Conservation (phyloP, 441 rosid genomes). For the Dalechampia spathulata region DNA sequence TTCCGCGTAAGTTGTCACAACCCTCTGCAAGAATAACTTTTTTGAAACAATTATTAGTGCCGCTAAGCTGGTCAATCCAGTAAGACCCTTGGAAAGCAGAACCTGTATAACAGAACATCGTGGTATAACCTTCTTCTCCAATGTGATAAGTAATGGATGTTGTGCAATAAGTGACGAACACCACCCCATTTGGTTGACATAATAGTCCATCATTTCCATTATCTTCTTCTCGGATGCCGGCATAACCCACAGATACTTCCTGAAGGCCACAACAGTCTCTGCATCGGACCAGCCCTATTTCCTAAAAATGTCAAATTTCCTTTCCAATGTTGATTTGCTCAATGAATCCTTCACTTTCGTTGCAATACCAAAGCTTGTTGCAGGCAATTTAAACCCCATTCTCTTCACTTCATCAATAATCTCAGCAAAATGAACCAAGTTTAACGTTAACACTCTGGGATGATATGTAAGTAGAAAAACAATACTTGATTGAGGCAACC, state of each 20-base stretch:
- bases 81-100: slow-evolving; percentile 7
- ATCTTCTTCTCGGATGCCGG: slow-evolving; percentile 16
- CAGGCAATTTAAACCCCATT: slow-evolving; percentile 4
- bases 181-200: slow-evolving; percentile 19
- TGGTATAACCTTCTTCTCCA: slow-evolving; percentile 19
- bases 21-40: slow-evolving; percentile 10
- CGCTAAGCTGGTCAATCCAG: not conserved
- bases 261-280: slow-evolving; percentile 12
- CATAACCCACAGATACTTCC: slow-evolving; percentile 18
- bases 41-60: not conserved
- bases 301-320: slow-evolving; percentile 6
- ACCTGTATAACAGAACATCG: slow-evolving; percentile 11
- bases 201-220: slow-evolving; percentile 14
- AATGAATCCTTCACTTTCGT: not conserved
- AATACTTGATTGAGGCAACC: slow-evolving; percentile 18
- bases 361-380: not conserved
- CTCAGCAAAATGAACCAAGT: slow-evolving; percentile 4
- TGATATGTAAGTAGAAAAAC: not conserved
- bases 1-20: slow-evolving; percentile 9
- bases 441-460: not conserved
- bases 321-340: slow-evolving; percentile 8
- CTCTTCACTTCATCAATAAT: slow-evolving; percentile 6
- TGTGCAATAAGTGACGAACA: slow-evolving; percentile 3
- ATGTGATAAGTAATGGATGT: slow-evolving; percentile 13
- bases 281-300: slow-evolving; percentile 18